Evolutionary conservation across 2,329 filamentous ascomycete genomes (phyloP), one percentile per base, ranked within the genome.

Genomic region (Sarocladium oryzae): DNA sequence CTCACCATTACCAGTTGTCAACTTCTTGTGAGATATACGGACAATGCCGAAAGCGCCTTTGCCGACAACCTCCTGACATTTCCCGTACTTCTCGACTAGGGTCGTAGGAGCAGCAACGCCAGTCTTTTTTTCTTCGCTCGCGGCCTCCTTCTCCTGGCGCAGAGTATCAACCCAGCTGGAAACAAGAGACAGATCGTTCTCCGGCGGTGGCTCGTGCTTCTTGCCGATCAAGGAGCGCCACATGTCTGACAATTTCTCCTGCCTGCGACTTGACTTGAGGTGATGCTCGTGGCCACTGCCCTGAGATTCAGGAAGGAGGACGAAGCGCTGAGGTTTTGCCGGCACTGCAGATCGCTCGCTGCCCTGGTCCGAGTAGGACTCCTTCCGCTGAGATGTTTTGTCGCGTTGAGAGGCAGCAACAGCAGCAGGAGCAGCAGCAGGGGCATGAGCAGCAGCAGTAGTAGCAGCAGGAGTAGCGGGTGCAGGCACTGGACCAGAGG

Each of bases 11-110:
- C 89, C 86, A 61, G 85, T 88, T 13, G 89, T 87, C 54, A 95
- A 79, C 55, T 89, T 86, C 72, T 99, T 99, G 79, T 97, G 93
- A 15, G 92, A 96, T 68, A 97, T 96, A 55, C 93, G 84, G 57
- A 99, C 93, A 56, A 99, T 95, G 52, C 93, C 93, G 68, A 99
- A 99, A 37, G 93, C 93, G 55, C 93, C 93, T 33, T 92, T 89
- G 18, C 93, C 93, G 21, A 99, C 89, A 30, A 99, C 84, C 67
- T 99, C 93, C 65, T 97, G 92, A 65, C 93, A 97, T 71, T 97
- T 97, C 60, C 93, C 93, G 66, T 99, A 99, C 67, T 97, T 97
- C 64, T 97, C 89, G 1, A 93, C 88, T 46, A 99, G 75, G 1
- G 90, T 90, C 3, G 66, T 63, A 18, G 82, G 83, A 15, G 87